Base-by-base conservation (phyloP, 176 grass and related monocot species). In the Carex myosuroides region DNA sequence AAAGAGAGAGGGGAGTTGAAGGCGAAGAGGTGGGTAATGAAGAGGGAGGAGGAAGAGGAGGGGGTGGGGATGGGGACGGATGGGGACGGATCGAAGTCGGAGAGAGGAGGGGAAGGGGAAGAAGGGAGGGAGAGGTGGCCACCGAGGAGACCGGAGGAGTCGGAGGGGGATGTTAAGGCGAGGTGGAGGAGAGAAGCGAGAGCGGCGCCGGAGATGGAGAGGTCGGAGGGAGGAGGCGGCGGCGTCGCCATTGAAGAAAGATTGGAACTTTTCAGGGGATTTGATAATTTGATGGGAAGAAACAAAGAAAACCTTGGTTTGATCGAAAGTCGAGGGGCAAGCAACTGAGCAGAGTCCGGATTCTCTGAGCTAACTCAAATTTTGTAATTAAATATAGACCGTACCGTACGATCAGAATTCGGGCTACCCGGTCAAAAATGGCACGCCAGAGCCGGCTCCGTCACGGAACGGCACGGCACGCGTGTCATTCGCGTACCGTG, bases 131-230 rank as follows among this genome's bases (percentile, higher is more conserved):
- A 64, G 39, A 68, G 62, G 13, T 68, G 81, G 41, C 81, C 81
- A 4, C 22, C 55, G 22, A 83, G 81, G 37, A 83, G 61, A 5
- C 81, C 81, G 60, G 61, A 83, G 13, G 81, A 46, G 41, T 53
- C 81, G 81, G 61, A 83, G 48, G 42, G 13, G 1, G 81, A 83
- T 62, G 81, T 68, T 13, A 62, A 26, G 24, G 13, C 41, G 41
- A 83, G 81, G 60, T 83, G 81, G 20, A 83, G 81, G 13, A 83
- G 81, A 30, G 81, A 83, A 22, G 81, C 62, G 6, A 83, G 81
- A 52, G 81, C 64, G 8, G 48, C 14, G 13, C 81, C 81, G 44
- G 81, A 83, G 18, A 83, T 83, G 81, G 81, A 83, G 42, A 83
- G 41, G 8, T 46, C 64, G 1, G 22, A 66, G 24, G 41, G 7